phyloP scores from a whole-genome alignment of 371 early-diverging fungal genomes.

The Mucor circinelloides region DNA sequence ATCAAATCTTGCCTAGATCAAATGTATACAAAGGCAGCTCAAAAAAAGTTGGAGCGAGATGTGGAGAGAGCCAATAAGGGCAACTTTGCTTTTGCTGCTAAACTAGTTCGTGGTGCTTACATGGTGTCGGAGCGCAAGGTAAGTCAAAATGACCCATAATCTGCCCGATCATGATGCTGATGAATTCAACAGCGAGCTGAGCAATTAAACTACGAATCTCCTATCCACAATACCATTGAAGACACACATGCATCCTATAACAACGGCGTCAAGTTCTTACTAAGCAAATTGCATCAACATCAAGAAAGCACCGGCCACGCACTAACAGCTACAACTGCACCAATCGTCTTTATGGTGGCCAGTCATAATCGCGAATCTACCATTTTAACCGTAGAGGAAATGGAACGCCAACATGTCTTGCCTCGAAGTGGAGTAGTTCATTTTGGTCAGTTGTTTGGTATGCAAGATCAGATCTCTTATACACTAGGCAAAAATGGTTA shows the following conservation, averaged over 20 bases:
- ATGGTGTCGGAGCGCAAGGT: slow-evolving; percentile 84
- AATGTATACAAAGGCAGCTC: slow-evolving; percentile 86
- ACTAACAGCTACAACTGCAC: slow-evolving; percentile 40
- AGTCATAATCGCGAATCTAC: slow-evolving; percentile 89
- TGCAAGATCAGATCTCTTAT: slow-evolving; percentile 82
- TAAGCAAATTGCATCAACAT: slow-evolving; percentile 53
- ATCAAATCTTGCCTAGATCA: slow-evolving; percentile 58
- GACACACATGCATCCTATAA: slow-evolving; percentile 88
- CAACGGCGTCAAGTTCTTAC: slow-evolving; percentile 72
- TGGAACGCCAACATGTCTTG: slow-evolving; percentile 63
- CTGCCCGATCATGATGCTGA: background rate
- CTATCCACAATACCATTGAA: slow-evolving; percentile 80
- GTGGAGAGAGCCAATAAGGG: slow-evolving; percentile 64
- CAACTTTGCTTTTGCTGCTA: slow-evolving; percentile 80
- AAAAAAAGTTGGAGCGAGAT: slow-evolving; percentile 68
- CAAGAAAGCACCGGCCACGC: slow-evolving; percentile 27
- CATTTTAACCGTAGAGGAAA: slow-evolving; percentile 59
- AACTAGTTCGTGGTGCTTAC: slow-evolving; percentile 93
- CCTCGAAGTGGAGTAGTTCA: slow-evolving; percentile 67
- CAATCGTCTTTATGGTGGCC: slow-evolving; percentile 82
- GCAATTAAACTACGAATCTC: slow-evolving; percentile 67
- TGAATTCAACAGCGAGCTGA: slow-evolving; percentile 54
- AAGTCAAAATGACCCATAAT: slow-evolving; percentile 1
- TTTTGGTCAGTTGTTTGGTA: slow-evolving; percentile 93
- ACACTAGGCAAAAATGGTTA: slow-evolving; percentile 77